phyloP scores from a whole-genome alignment of 192 early-diverging fungal genomes.

The Podila clonocystis region DNA sequence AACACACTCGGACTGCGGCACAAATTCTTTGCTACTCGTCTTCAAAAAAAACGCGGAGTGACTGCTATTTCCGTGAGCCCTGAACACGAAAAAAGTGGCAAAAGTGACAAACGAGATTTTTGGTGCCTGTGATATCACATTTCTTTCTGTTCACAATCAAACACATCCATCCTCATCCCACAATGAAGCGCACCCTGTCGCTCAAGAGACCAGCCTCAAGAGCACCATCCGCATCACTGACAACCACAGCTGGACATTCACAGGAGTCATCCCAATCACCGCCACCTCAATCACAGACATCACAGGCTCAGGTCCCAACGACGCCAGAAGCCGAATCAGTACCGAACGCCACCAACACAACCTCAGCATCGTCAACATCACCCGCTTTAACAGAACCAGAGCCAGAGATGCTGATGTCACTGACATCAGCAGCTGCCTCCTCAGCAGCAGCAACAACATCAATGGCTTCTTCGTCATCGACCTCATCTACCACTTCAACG shows the following conservation, averaged over 20 bases:
- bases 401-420: not conserved
- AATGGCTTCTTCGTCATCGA: conserved; percentile 3
- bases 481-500: not conserved
- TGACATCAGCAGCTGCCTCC: conserved; percentile 1
- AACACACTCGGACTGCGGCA: no score
- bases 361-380: not conserved
- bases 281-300: not conserved
- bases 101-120: no score
- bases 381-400: not conserved
- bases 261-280: not conserved
- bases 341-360: not conserved
- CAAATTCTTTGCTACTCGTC: no score
- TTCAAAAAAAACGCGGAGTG: no score
- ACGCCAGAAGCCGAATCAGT: not conserved
- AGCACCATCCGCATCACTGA: not conserved
- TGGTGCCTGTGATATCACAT: no score
- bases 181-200: conserved; percentile 3
- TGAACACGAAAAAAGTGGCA: no score
- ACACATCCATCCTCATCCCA: no score
- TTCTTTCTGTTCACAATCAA: no score
- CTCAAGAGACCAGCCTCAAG: conserved; percentile 36
- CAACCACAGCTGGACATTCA: not conserved
- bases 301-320: no score
- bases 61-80: no score
- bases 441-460: not conserved